A percentile compares a stretch with the other conserved stretches of the same genome.
These are phyloP conservation scores for Ajuga reptans DNA, from an alignment of 305 asterid species.

Conservation along the genomic window DNA sequence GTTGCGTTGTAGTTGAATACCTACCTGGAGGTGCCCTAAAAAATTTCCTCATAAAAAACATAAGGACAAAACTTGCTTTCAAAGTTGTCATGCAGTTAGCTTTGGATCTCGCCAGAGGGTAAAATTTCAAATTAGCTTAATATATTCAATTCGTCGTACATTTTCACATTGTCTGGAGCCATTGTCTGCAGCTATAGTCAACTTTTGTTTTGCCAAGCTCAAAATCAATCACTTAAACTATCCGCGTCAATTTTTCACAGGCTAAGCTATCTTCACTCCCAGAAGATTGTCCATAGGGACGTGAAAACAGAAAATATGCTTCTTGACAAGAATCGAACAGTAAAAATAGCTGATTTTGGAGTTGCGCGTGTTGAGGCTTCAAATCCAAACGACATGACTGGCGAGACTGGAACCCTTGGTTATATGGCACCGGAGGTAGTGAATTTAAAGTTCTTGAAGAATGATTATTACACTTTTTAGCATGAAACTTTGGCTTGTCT, in stretches of 20 bases:
- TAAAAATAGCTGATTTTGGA: conserved; percentile 73
- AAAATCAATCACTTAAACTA: too few species aligned
- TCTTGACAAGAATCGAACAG: conserved; percentile 54
- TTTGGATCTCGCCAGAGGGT: conserved; percentile 81
- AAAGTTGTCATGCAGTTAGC: conserved; percentile 63
- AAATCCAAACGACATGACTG: conserved; percentile 75
- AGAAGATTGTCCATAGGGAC: conserved; percentile 69
- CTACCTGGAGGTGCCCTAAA: conserved; percentile 66
- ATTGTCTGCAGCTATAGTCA: background rate
- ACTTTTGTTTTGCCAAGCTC: too few species aligned
- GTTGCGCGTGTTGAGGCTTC: conserved; percentile 78
- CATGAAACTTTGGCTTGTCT: too few species aligned
- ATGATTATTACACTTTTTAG: background rate
- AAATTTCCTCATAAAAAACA: conserved; percentile 55
- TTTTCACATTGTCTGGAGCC: background rate
- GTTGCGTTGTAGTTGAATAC: conserved; percentile 73
- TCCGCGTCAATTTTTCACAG: conserved; percentile 20
- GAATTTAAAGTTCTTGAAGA: background rate
- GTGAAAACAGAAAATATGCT: conserved; percentile 83
- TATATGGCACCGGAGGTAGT: conserved; percentile 88
- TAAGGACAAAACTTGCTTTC: conserved; percentile 55
- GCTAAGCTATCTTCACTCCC: conserved; percentile 58
- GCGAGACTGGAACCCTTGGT: conserved; percentile 78
- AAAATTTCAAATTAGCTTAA: conserved; percentile 1
- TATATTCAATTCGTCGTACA: background rate